These are phyloP conservation scores for Ophiostoma sp. DNA, from an alignment of 2,329 filamentous ascomycete species.

Conservation along the genomic window DNA sequence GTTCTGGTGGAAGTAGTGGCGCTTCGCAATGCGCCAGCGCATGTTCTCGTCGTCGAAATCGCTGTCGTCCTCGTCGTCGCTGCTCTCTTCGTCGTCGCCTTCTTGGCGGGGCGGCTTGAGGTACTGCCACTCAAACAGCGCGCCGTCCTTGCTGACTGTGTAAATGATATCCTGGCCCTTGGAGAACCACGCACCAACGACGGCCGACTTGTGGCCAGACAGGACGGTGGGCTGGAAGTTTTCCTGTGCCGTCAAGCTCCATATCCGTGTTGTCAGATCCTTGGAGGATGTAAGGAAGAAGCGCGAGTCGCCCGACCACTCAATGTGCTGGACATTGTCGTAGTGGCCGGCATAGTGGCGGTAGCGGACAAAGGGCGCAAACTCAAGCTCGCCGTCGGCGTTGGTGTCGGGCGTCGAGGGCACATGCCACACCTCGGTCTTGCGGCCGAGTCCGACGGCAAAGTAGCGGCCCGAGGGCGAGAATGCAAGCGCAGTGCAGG, in stretches of 20 bases:
- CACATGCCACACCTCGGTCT: slow-evolving; percentile 93
- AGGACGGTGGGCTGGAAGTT: slow-evolving; percentile 86
- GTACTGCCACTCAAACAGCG: slow-evolving; percentile 91
- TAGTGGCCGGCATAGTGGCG: slow-evolving; percentile 84
- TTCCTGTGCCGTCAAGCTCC: slow-evolving; percentile 83
- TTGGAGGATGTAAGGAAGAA: slow-evolving; percentile 92
- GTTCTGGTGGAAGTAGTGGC: slow-evolving; percentile 91
- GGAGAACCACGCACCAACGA: slow-evolving; percentile 96
- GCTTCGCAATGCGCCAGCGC: slow-evolving; percentile 85
- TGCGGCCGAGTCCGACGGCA: slow-evolving; percentile 77
- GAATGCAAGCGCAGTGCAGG: slow-evolving; percentile 78
- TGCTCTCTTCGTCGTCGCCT: slow-evolving; percentile 41
- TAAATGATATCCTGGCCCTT: slow-evolving; percentile 92
- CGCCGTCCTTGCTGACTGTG: slow-evolving; percentile 95
- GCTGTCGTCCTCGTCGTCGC: slow-evolving; percentile 53
- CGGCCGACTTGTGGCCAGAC: slow-evolving; percentile 82
- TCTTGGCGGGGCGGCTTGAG: slow-evolving; percentile 43
- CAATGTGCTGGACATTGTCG: slow-evolving; percentile 76
- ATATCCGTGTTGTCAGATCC: slow-evolving; percentile 88
- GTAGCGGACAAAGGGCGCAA: slow-evolving; percentile 88
- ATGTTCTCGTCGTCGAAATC: slow-evolving; percentile 60
- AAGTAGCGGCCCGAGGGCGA: slow-evolving; percentile 89
- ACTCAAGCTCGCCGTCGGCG: slow-evolving; percentile 77
- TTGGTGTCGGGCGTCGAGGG: slow-evolving; percentile 81
- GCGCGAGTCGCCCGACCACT: slow-evolving; percentile 93